A percentile compares a stretch with the other conserved stretches of the same genome.
Evolutionary conservation across 2,329 filamentous ascomycete species (phyloP).

Genomic region (Cordyceps fumosorosea): DNA sequence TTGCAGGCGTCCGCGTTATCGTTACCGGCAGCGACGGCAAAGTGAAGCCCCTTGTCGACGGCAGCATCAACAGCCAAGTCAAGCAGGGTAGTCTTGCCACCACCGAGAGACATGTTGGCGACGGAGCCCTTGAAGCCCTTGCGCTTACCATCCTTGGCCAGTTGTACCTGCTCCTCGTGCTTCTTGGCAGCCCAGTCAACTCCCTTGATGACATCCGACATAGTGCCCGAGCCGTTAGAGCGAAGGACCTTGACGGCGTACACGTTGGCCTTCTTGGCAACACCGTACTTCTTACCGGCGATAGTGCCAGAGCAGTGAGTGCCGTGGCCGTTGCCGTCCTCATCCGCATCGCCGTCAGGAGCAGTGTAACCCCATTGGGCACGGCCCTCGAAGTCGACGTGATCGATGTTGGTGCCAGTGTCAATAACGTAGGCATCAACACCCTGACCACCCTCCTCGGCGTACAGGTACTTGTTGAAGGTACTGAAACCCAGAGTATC

Average conservation of each 20-base stretch:
- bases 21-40: conserved; percentile 95
- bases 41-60: conserved; percentile 87
- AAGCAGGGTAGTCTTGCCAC: conserved; percentile 89
- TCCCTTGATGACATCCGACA: conserved; percentile 98
- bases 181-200: conserved; percentile 86
- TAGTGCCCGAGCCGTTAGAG: conserved; percentile 94
- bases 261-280: conserved; percentile 96
- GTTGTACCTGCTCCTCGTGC: conserved; percentile 69
- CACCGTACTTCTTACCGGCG: conserved; percentile 97
- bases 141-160: conserved; percentile 78
- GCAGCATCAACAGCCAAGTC: conserved; percentile 92
- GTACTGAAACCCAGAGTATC: conserved; percentile 78
- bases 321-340: conserved; percentile 95
- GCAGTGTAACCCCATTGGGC: conserved; percentile 97
- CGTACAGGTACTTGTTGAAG: conserved; percentile 98
- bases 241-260: conserved; percentile 97
- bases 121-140: conserved; percentile 98
- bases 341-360: conserved; percentile 73
- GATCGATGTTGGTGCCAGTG: conserved; percentile 87
- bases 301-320: conserved; percentile 99
- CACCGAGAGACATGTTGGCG: conserved; percentile 98
- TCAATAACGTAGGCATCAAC: conserved; percentile 99
- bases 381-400: conserved; percentile 96
- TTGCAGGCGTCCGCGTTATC: conserved; percentile 99
- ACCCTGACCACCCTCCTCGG: conserved; percentile 84